These are phyloP conservation scores for Aureobasidium sp. DNA, from an alignment of 2,329 filamentous ascomycete species.

Conservation along the genomic window DNA sequence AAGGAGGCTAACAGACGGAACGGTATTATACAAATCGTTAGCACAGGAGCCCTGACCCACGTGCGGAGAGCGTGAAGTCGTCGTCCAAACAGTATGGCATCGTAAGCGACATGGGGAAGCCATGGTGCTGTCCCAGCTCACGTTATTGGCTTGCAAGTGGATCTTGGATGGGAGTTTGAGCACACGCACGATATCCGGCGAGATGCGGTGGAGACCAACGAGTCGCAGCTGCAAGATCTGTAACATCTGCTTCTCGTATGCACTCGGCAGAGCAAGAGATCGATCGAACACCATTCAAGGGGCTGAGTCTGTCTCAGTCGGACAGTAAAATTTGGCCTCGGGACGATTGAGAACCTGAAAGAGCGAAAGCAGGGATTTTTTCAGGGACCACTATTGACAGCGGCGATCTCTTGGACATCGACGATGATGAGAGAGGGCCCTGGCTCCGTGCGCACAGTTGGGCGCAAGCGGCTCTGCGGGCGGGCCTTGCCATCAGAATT, in stretches of 20 bases:
- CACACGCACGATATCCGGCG: too few species aligned
- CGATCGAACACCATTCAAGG: neutral
- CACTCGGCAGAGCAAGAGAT: neutral
- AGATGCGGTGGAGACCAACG: neutral
- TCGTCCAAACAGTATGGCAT: neutral
- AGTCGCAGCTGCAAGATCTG: neutral
- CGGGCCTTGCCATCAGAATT: neutral
- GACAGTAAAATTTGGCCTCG: constrained; percentile 2
- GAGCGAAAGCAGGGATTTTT: constrained; percentile 1
- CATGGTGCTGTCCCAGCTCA: too few species aligned
- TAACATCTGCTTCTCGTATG: neutral
- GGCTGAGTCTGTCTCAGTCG: neutral
- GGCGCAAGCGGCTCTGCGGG: constrained; percentile 6
- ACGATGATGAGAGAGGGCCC: neutral
- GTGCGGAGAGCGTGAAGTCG: neutral
- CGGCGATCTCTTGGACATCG: constrained; percentile 1
- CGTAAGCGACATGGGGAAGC: neutral
- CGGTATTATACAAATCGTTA: neutral
- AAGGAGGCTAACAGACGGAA: neutral
- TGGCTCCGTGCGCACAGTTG: neutral
- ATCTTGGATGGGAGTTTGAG: too few species aligned
- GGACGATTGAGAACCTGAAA: neutral
- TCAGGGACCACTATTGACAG: constrained; percentile 7
- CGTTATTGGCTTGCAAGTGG: neutral
- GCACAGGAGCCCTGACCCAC: neutral